Evolutionary conservation across 306 rosid species (phyloP), one percentile per base, ranked within the genome.

Genomic region (Cicer bijugum): DNA sequence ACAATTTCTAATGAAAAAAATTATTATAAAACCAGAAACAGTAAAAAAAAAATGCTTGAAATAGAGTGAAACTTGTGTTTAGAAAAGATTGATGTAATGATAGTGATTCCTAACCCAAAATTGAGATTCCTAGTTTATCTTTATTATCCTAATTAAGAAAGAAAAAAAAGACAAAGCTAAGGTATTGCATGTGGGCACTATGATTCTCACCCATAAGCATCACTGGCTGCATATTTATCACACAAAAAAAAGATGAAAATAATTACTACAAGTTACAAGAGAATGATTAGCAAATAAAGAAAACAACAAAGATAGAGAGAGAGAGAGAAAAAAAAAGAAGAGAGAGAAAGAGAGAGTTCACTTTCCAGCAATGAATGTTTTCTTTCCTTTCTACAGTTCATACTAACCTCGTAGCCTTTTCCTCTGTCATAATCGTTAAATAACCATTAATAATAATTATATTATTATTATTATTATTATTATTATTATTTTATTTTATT

Each of bases 361-460:
- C 52, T 60, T 69, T 81, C 71, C 77, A 23, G 80, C 82, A 45
- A 59, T 57, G 85, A 72, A 69, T 68, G 74, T 67, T 72, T 58
- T 66, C 8, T 40, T 57, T 19, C 57, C 12, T 6, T 37, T n/a
- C 71, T 7, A 42, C 2, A 42, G 35, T 37, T 6, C 40, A 74
- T 74, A 12, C 67, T 51, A 60, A 63, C 66, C 72, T 81, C 78
- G 70, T 72, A 61, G 84, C 82, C 63, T 67, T 83, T 83, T 67
- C 71, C 63, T 66, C 48, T 61, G 71, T 74, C 78, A 82, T 70
- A 7, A 42, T 82, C 81, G 1, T 69, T 16, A 28, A 28, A 5
- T 52, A 20, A 71, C 58, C 23, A 33, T 82, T 69, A 58, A 72
- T 66, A 23, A 23, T 23, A 0, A 23, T 23, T 2, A 2, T 23